A percentile compares a stretch with the other conserved stretches of the same genome.
These are phyloP conservation scores for Mortierella sp. DNA, from an alignment of 371 early-diverging fungal species.

Conservation along the genomic window DNA sequence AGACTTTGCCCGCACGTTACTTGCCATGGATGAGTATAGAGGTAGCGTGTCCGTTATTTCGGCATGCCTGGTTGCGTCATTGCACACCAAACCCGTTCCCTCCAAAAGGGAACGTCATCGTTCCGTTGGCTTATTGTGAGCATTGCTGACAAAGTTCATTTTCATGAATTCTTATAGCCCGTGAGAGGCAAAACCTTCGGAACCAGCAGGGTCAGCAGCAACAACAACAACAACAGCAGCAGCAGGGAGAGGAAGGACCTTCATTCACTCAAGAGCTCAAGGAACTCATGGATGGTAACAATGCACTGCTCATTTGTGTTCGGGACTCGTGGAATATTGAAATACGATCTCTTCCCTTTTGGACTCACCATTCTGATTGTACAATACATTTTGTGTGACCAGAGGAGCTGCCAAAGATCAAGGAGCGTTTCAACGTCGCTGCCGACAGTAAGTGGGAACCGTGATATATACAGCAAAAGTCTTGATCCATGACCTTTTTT, in stretches of 20 bases:
- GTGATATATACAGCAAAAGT: too few species aligned
- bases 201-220: conserved; percentile 32
- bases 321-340: too few species aligned
- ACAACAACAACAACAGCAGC: conserved; percentile 29
- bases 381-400: not conserved
- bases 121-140: not conserved
- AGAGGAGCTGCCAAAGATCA: conserved; percentile 55
- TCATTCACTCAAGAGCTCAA: conserved; percentile 44
- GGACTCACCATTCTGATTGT: too few species aligned
- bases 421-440: conserved; percentile 50
- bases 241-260: conserved; percentile 33
- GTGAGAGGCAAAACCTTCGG: conserved; percentile 36
- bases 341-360: too few species aligned
- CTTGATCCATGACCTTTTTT: too few species aligned
- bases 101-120: conserved; percentile 7
- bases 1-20: conserved; percentile 49
- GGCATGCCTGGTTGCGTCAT: not conserved
- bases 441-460: conserved; percentile 48
- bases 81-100: not conserved
- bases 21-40: conserved; percentile 53
- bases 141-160: not conserved
- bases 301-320: not conserved
- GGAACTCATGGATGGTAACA: conserved; percentile 53
- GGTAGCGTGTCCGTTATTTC: conserved; percentile 19
- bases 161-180: conserved; percentile 22